Evolutionary conservation across 208 protist genomes (phyloP).

Genomic region (Leishmania tarentolae): DNA sequence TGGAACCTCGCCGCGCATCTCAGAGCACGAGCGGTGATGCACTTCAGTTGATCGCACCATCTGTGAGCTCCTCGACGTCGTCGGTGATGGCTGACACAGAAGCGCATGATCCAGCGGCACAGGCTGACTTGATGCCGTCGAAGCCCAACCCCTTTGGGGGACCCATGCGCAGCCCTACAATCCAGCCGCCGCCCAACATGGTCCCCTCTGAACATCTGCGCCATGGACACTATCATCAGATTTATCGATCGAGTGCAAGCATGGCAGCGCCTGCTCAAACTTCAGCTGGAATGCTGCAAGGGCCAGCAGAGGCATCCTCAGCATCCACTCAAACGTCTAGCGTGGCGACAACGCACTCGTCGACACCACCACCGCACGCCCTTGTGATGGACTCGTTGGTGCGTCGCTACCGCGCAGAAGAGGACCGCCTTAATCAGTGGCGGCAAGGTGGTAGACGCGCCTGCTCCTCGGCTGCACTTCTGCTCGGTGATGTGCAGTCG

Average conservation of each 20-base stretch:
- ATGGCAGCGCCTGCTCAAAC: background rate
- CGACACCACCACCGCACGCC: conserved; percentile 8
- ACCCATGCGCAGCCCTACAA: conserved; percentile 16
- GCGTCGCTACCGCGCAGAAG: conserved; percentile 27
- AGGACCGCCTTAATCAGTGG: conserved; percentile 25
- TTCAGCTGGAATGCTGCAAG: background rate
- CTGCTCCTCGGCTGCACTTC: background rate
- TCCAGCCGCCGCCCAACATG: conserved; percentile 2
- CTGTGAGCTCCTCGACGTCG: background rate
- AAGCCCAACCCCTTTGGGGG: background rate
- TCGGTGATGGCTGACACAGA: background rate
- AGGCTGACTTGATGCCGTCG: background rate
- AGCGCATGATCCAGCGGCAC: background rate
- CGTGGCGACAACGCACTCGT: background rate
- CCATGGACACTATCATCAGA: background rate
- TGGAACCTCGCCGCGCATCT: background rate
- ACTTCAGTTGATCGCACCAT: background rate
- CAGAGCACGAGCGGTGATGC: background rate
- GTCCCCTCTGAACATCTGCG: background rate
- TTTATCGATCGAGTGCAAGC: background rate
- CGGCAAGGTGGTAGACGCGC: conserved; percentile 6
- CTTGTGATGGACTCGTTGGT: conserved; percentile 31
- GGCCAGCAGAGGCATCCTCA: background rate
- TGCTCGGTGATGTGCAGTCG: background rate
- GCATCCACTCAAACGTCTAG: background rate